Evolutionary conservation across 352 stramenopile genomes (phyloP).

Genomic region (Phytopythium oedochilum): DNA sequence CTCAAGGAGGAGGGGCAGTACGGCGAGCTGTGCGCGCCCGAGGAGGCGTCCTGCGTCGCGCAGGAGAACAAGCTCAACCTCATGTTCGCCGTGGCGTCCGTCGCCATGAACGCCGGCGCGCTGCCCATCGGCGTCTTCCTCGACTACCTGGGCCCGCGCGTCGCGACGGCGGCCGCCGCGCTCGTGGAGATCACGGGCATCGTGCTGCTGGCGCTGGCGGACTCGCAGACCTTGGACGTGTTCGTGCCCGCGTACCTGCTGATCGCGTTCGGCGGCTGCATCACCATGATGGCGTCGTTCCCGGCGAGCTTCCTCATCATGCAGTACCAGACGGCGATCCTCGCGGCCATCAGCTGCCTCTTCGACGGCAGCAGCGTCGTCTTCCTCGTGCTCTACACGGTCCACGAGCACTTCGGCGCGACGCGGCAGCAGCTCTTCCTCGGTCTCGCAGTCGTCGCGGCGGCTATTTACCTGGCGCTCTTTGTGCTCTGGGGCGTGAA

Average conservation of each 20-base stretch:
- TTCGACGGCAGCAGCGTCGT: slow-evolving; percentile 75
- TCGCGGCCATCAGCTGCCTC: slow-evolving; percentile 72
- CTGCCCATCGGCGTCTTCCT: slow-evolving; percentile 79
- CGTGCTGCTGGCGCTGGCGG: slow-evolving; percentile 62
- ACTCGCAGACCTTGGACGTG: slow-evolving; percentile 71
- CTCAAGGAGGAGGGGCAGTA: slow-evolving; percentile 83
- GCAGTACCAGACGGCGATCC: slow-evolving; percentile 69
- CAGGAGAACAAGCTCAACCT: slow-evolving; percentile 88
- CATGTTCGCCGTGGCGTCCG: slow-evolving; percentile 77
- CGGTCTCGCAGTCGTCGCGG: slow-evolving; percentile 34
- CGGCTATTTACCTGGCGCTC: slow-evolving; percentile 47
- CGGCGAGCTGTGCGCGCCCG: slow-evolving; percentile 49
- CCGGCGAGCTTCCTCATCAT: slow-evolving; percentile 70
- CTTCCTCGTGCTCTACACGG: slow-evolving; percentile 62
- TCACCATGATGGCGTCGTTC: slow-evolving; percentile 82
- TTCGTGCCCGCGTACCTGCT: slow-evolving; percentile 70
- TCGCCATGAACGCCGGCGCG: slow-evolving; percentile 72
- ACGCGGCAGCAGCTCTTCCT: slow-evolving; percentile 48
- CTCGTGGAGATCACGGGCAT: slow-evolving; percentile 67
- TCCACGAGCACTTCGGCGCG: slow-evolving; percentile 41
- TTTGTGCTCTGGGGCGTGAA: slow-evolving; percentile 79
- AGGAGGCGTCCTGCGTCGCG: slow-evolving; percentile 36
- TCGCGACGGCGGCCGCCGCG: slow-evolving; percentile 40
- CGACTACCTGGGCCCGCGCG: slow-evolving; percentile 60
- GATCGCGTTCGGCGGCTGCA: slow-evolving; percentile 61